phyloP scores from a whole-genome alignment of 208 protist genomes.

The Leishmania mexicana region DNA sequence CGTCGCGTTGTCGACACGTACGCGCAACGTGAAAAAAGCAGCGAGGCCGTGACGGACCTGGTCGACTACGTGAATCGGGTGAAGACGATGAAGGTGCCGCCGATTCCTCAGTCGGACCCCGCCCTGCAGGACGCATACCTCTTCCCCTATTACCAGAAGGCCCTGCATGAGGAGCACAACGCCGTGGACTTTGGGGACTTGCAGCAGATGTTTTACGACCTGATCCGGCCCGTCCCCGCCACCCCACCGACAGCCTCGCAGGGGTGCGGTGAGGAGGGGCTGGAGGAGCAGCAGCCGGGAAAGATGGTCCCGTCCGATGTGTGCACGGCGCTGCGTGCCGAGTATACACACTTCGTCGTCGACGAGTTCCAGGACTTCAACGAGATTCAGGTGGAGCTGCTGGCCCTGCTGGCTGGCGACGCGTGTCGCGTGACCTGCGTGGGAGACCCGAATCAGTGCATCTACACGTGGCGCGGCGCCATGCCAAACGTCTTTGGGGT shows the following conservation, averaged over 20 bases:
- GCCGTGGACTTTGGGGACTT: constrained; percentile 91
- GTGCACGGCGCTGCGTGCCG: constrained; percentile 39
- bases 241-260: background rate
- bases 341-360: constrained; percentile 87
- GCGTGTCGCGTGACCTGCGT: constrained; percentile 87
- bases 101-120: constrained; percentile 49
- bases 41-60: constrained; percentile 59
- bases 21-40: constrained; percentile 47
- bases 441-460: constrained; percentile 89
- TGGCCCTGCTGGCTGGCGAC: constrained; percentile 79
- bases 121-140: constrained; percentile 64
- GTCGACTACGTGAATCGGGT: constrained; percentile 70
- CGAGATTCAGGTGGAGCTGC: constrained; percentile 85
- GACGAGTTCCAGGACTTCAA: constrained; percentile 93
- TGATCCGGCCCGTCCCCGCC: constrained; percentile 35
- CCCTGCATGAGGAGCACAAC: constrained; percentile 61
- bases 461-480: constrained; percentile 89
- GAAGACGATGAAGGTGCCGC: constrained; percentile 64
- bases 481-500: constrained; percentile 60
- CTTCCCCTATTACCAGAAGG: constrained; percentile 69
- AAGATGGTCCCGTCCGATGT: constrained; percentile 30
- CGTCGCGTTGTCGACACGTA: constrained; percentile 57
- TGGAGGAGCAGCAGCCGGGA: background rate
- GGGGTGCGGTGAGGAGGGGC: background rate
- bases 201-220: constrained; percentile 72